These are phyloP conservation scores for Tagetes patula DNA, from an alignment of 129 eudicot species.

Conservation along the genomic window DNA sequence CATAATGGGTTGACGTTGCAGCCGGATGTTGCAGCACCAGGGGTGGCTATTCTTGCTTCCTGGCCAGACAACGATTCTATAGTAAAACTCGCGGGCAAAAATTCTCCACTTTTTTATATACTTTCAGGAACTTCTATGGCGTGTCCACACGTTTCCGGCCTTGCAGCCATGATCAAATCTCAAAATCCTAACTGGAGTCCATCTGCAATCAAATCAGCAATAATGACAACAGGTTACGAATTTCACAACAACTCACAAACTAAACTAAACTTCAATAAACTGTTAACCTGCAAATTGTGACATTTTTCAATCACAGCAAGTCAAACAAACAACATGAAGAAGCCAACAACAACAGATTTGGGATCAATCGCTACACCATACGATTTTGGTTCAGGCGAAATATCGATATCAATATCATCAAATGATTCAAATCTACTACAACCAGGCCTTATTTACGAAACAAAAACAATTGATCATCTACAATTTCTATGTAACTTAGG, in stretches of 20 bases:
- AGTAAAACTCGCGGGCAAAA: conserved; percentile 36
- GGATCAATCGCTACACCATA: conserved; percentile 69
- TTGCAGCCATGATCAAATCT: conserved; percentile 65
- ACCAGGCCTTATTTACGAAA: conserved; percentile 83
- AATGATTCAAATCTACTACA: conserved; percentile 34
- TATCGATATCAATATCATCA: conserved; percentile 8
- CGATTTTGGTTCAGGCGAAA: conserved; percentile 86
- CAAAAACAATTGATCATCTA: conserved; percentile 40
- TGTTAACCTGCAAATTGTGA: neutral
- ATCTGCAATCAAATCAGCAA: conserved; percentile 73
- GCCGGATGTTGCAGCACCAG: conserved; percentile 96
- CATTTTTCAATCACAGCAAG: conserved; percentile 47
- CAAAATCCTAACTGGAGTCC: conserved; percentile 67
- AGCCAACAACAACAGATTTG: conserved; percentile 45
- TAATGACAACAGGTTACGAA: conserved; percentile 76
- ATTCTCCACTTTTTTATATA: conserved; percentile 45
- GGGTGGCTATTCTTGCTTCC: conserved; percentile 79
- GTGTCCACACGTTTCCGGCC: conserved; percentile 80
- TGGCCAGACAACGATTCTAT: conserved; percentile 57
- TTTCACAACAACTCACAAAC: neutral
- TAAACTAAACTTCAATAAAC: neutral
- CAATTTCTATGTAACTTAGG: conserved; percentile 60
- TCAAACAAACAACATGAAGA: conserved; percentile 55
- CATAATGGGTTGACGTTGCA: conserved; percentile 23
- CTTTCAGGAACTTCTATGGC: conserved; percentile 92